Percentiles rank a stretch among this genome's conserved stretches.
phyloP scores from a whole-genome alignment of 192 early-diverging fungal species.

The Tieghemiomyces parasiticus region DNA sequence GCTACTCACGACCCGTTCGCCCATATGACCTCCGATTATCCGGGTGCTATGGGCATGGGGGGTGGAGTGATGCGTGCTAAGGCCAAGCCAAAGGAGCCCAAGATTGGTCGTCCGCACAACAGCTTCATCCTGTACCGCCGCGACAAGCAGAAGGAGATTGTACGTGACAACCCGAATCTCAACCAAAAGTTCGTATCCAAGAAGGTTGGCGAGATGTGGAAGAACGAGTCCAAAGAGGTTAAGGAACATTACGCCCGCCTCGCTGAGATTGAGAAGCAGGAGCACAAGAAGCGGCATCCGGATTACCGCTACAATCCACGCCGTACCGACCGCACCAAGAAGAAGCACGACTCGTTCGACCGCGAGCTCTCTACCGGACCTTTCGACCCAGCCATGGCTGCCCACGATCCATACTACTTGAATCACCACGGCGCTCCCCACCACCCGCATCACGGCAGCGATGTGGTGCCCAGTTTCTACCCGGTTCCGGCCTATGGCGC shows the following conservation, averaged over 20 bases:
- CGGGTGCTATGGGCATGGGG: not conserved
- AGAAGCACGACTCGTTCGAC: not conserved
- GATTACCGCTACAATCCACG: constrained; percentile 41
- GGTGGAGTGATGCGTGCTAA: not conserved
- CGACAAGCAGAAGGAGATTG: constrained; percentile 33
- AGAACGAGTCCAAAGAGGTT: constrained; percentile 23
- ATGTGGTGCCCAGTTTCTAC: not conserved
- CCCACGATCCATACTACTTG: not conserved
- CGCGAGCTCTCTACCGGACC: not conserved
- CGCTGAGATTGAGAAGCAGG: constrained; percentile 32
- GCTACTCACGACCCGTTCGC: too few species aligned
- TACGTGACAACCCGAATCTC: constrained; percentile 29
- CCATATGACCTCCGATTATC: too few species aligned
- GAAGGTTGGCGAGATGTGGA: constrained; percentile 40
- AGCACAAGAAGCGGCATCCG: constrained; percentile 33
- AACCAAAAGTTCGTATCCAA: constrained; percentile 39
- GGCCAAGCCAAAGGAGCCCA: constrained; percentile 1
- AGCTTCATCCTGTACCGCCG: constrained; percentile 38
- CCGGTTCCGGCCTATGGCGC: not conserved
- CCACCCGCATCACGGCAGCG: too few species aligned
- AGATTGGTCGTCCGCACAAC: constrained; percentile 26
- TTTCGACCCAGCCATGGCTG: not conserved
- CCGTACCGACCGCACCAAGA: not conserved
- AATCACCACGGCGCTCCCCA: too few species aligned
- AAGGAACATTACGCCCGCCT: constrained; percentile 33